Conservation (phyloP, 139 green algal genomes). For the Picochlorum sp. region DNA sequence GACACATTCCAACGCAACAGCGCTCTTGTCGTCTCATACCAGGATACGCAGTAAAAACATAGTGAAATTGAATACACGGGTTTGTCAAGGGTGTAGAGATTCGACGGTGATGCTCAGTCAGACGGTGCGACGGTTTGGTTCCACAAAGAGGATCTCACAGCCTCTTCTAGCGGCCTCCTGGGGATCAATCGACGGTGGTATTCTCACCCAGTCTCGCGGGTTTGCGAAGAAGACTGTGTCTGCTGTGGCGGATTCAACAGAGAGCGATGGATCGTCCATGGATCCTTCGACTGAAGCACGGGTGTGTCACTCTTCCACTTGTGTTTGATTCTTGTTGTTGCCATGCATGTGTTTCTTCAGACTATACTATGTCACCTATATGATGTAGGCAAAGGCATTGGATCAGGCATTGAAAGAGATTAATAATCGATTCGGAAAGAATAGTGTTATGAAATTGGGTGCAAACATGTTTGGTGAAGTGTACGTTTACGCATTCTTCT, state of each 20-base stretch:
- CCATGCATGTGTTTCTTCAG: not conserved
- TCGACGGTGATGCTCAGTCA: too few relatives aligned
- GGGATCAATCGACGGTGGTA: too few relatives aligned
- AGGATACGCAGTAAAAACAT: not conserved
- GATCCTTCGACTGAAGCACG: constrained; percentile 2
- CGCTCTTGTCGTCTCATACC: not conserved
- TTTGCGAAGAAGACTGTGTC: not conserved
- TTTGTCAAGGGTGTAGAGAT: too few relatives aligned
- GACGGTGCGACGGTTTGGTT: too few relatives aligned
- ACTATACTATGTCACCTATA: too few relatives aligned
- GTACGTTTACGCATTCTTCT: constrained; percentile 2
- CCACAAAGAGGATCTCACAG: too few relatives aligned
- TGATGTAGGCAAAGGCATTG: constrained; percentile 25
- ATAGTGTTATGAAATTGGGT: constrained; percentile 59
- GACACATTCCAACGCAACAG: not conserved
- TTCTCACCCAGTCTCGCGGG: not conserved
- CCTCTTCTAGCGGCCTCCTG: too few relatives aligned
- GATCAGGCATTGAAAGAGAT: constrained; percentile 40
- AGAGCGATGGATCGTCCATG: constrained; percentile 2
- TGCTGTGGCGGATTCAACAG: not conserved
- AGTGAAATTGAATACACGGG: too few relatives aligned
- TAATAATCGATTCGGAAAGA: constrained; percentile 51
- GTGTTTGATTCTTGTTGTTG: not conserved
- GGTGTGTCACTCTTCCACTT: not conserved
- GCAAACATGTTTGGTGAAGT: constrained; percentile 26